Evolutionary conservation across 495 filamentous ascomycete species (phyloP).

Genomic region (Penicillium canariense): DNA sequence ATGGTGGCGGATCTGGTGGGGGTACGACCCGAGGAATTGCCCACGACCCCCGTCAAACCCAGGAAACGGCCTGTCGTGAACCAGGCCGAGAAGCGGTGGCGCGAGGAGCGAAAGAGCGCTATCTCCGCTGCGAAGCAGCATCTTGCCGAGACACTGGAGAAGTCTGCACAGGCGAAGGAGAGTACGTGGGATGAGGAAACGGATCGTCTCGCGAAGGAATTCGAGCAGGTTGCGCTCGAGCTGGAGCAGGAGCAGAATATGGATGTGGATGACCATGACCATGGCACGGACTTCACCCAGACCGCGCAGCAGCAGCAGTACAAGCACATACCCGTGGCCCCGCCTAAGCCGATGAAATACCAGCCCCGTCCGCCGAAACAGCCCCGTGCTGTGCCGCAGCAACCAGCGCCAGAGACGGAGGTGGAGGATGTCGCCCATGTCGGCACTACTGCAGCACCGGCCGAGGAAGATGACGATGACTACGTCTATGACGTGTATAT

Average conservation of each 20-base stretch:
- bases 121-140: slow-evolving; percentile 43
- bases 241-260: slow-evolving; percentile 27
- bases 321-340: neutral
- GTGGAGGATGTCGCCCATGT: slow-evolving; percentile 8
- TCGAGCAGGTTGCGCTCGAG: slow-evolving; percentile 50
- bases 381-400: slow-evolving; percentile 20
- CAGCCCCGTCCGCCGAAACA: slow-evolving; percentile 37
- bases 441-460: slow-evolving; percentile 6
- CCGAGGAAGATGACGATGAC: slow-evolving; percentile 47
- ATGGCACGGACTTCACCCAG: neutral
- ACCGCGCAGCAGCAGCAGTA: neutral
- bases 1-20: slow-evolving; percentile 36
- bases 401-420: slow-evolving; percentile 1
- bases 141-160: slow-evolving; percentile 35
- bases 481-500: slow-evolving; percentile 67
- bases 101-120: slow-evolving; percentile 36
- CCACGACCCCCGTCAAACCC: slow-evolving; percentile 14
- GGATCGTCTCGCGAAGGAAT: slow-evolving; percentile 41
- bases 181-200: slow-evolving; percentile 46
- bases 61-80: slow-evolving; percentile 47
- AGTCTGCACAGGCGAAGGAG: slow-evolving; percentile 30
- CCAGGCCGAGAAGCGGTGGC: slow-evolving; percentile 43
- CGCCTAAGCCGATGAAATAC: slow-evolving; percentile 37
- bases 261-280: neutral
- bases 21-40: neutral